Evolutionary conservation across 441 rosid genomes (phyloP), one percentile per base, ranked within the genome.

Genomic region (Adansonia gregorii): DNA sequence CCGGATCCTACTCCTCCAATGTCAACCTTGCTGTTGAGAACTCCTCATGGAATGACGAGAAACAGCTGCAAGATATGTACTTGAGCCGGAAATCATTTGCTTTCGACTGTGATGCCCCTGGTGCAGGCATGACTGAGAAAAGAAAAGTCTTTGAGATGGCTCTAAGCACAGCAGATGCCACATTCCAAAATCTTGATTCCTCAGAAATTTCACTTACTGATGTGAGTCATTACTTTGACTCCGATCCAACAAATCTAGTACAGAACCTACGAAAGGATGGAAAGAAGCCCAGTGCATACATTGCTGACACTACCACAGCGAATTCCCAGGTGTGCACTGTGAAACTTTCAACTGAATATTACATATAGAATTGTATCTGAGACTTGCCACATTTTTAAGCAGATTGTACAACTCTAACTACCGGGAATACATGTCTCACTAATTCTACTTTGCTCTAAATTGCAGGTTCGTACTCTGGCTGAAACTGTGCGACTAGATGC

Each of bases 11-110:
- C 88, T 94, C 98, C 70, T 88, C 98, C 1, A 94, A 92, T 78
- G 84, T 94, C 73, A 94, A 89, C 74, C 96, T 96, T 78, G 99
- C 98, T 7, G 97, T 96, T 41, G 99, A 94, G 85, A 96, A 96
- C 80, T 96, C 98, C 73, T 88, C 98, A 1, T 96, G 99, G 99
- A 96, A 94, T 78, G 98, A 96, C n/a, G 98, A 96, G 96, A 96
- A 93, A 81, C 98, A 96, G 85, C 99, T 96, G 76, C 99, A 96
- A 78, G 99, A 96, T 88, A 96, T 94, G 98, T 96, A 96, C 80
- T 79, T 96, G 89, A 93, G 98, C 87, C 81, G 98, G 48, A 96
- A 96, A 81, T 94, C 99, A 7, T 96, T 94, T 83, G 99, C 99
- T 20, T 96, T 94, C 4, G 98, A 96, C 72, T 83, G 84, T 39